Base-by-base conservation (phyloP, 1,284 basidiomycete genomes). In the Amylostereum areolatum region DNA sequence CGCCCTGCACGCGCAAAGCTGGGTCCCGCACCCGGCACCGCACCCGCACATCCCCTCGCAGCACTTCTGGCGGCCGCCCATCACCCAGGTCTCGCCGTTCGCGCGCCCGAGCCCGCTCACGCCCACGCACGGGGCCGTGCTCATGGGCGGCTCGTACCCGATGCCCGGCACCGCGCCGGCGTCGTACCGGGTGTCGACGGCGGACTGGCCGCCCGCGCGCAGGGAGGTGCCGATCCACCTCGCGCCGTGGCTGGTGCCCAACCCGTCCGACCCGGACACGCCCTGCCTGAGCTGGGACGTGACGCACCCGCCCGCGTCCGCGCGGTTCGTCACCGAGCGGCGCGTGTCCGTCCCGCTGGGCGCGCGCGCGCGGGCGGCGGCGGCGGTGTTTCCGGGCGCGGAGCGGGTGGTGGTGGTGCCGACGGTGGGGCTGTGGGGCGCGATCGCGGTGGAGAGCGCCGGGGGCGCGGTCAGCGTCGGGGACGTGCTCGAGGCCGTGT, bases 241-340 rank as follows among this genome's bases (percentile, higher is more conserved):
- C 43, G 63, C 63, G 1, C 66, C 65, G 0, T 55, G 60, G 51
- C 51, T 72, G 3, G 62, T 65, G 27, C 66, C 66, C 5, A 73
- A 73, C 42, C 70, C 70, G 0, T 52, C 56, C 32, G 62, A 64
- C 32, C 45, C 61, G 10, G 43, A 58, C 12, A 48, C 64, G n/a
- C 68, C 72, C 5, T 51, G 59, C 41, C 55, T 72, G 32, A 43
- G 59, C 12, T 73, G 70, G 70, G 68, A 72, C 52, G 43, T 73
- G 32, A 59, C 66, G 4, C 61, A 62, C 34, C 58, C 61, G 34
- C 69, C 70, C 0, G 49, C 56, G 5, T 62, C 56, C 0, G 66
- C 69, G 2, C 63, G 58, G 55, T 62, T 64, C 25, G 51, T 69
- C 39, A 69, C 69, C 0, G 55, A 65, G 1, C 57, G 64, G 5